Percentiles rank a stretch among this genome's conserved stretches.
Evolutionary conservation across 306 rosid genomes (phyloP).

Genomic region (Pyrus communis): DNA sequence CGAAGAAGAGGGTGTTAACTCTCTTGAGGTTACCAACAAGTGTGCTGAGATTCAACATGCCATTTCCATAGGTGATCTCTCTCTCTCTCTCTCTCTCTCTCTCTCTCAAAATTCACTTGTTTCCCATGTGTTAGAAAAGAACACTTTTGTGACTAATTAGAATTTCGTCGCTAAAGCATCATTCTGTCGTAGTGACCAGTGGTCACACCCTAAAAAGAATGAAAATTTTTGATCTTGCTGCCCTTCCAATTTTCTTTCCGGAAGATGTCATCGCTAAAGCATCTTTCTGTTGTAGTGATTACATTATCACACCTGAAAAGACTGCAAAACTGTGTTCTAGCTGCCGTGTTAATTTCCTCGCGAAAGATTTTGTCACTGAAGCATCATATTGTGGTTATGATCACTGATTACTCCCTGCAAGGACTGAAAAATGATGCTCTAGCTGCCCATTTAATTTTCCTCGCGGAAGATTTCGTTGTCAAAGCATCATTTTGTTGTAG

Average conservation of each 20-base stretch:
- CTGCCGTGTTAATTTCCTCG: neutral
- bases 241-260: too few relatives aligned
- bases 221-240: too few relatives aligned
- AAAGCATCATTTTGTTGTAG: neutral
- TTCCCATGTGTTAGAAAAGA: neutral
- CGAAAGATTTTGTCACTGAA: neutral
- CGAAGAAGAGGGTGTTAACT: slow-evolving; percentile 42
- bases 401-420: neutral
- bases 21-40: slow-evolving; percentile 38
- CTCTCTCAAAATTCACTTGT: neutral
- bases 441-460: neutral
- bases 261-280: too few relatives aligned
- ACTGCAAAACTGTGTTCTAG: neutral
- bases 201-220: too few relatives aligned
- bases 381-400: neutral
- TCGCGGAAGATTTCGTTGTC: neutral
- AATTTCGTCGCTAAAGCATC: neutral
- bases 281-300: neutral
- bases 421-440: neutral
- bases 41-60: slow-evolving; percentile 65
- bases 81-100: slow-evolving; percentile 5
- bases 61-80: slow-evolving; percentile 48
- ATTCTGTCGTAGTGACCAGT: too few relatives aligned
- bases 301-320: neutral
- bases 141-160: too few relatives aligned